Evolutionary conservation across 192 early-diverging fungal genomes (phyloP), one percentile per base, ranked within the genome.

Genomic region (Entophlyctis helioformis): DNA sequence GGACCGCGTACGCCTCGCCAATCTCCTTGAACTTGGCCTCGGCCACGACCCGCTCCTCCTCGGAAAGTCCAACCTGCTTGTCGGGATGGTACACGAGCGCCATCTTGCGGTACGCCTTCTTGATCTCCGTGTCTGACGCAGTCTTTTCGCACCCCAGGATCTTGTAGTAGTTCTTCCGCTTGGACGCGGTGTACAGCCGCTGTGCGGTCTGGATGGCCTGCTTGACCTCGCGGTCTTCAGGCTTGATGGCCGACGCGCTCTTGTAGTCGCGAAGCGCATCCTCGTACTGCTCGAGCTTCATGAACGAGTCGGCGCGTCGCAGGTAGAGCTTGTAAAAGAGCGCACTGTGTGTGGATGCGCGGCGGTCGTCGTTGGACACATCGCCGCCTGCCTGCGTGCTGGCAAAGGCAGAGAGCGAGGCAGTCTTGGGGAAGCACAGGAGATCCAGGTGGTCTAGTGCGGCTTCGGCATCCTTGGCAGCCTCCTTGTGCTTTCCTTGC

Each of bases 81-180:
- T 96, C 92, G 28, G 89, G 92, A 53, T 98, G 92, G 63, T 89
- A 79, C 50, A 76, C 63, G 15, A 98, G 71, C 1, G 89, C 91
- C 12, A 86, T 65, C 38, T 69, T 73, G 2, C 72, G 47, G 46
- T 72, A 76, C 19, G 72, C 64, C 38, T 71, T 77, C 37, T 72
- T 75, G 48, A 77, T 62, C 28, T 72, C 74, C 32, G 74, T 74
- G 15, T 96, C 91, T 21, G 60, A 59, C 10, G 90, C 86, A 35
- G 70, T 63, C 57, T 83, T 84, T 9, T 60, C 23, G 18, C 93
- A 59, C 9, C 81, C 87, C 15, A 98, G 58, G 46, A 96, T 84
- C 62, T 91, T 81, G 66, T 98, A 98, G 54, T 93, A 97, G 58
- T 98, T 92, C 58, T 96, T 96, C 42, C 87, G 76, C 63, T 81